These are phyloP conservation scores for Articulospora tetracladia DNA, from an alignment of 495 filamentous ascomycete genomes.

Conservation along the genomic window DNA sequence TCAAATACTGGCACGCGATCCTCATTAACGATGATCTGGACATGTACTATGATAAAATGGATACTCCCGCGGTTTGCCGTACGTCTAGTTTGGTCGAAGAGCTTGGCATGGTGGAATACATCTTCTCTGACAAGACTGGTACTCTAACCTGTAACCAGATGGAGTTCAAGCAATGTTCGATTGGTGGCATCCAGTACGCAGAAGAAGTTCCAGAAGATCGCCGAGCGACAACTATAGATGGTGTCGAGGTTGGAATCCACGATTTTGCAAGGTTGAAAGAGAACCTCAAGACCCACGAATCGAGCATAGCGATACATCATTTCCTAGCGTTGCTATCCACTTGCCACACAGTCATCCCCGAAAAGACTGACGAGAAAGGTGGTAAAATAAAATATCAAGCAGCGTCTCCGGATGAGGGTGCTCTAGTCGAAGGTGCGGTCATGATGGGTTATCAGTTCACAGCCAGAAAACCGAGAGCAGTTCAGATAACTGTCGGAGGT, in stretches of 20 bases:
- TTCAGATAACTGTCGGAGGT: conserved; percentile 72
- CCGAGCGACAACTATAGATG: conserved; percentile 63
- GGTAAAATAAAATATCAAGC: conserved; percentile 94
- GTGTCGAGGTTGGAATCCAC: conserved; percentile 74
- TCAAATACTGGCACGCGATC: conserved; percentile 97
- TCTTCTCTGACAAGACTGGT: conserved; percentile 98
- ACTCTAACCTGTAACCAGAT: conserved; percentile 99
- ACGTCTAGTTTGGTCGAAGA: conserved; percentile 97
- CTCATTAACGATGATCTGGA: conserved; percentile 97
- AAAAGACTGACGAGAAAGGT: conserved; percentile 68
- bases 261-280: conserved; percentile 76
- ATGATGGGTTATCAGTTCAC: conserved; percentile 83
- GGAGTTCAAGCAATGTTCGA: conserved; percentile 95
- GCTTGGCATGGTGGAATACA: conserved; percentile 95
- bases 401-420: conserved; percentile 95
- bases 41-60: conserved; percentile 94
- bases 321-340: conserved; percentile 85
- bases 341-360: conserved; percentile 98
- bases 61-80: conserved; percentile 92
- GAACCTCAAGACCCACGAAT: conserved; percentile 69
- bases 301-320: conserved; percentile 72
- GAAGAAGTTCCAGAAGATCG: conserved; percentile 92
- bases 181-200: conserved; percentile 90
- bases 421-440: conserved; percentile 89
- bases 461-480: conserved; percentile 81